These are phyloP conservation scores for Moesziomyces antarcticus DNA, from an alignment of 1,284 basidiomycete species.

Conservation along the genomic window DNA sequence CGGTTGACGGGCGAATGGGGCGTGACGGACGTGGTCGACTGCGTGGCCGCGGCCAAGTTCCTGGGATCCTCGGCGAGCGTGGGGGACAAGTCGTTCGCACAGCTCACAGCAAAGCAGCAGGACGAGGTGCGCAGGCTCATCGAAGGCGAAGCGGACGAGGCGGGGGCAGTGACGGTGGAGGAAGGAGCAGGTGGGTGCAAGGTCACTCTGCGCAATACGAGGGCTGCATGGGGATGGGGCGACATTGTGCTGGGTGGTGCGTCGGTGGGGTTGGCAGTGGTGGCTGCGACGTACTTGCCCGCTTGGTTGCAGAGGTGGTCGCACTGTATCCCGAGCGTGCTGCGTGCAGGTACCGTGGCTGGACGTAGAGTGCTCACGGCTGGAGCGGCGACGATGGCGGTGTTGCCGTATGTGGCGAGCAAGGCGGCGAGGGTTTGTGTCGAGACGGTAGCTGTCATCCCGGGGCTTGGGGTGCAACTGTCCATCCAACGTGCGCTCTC, in stretches of 20 bases:
- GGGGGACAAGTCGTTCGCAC: conserved; percentile 8
- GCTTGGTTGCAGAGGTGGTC: conserved; percentile 9
- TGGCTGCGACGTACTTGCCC: conserved; percentile 5
- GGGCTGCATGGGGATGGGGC: conserved; percentile 12
- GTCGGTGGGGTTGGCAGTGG: conserved; percentile 4
- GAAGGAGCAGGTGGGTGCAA: conserved; percentile 25
- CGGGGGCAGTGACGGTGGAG: conserved; percentile 10
- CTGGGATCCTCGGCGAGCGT: conserved; percentile 68
- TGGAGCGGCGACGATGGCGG: conserved; percentile 1
- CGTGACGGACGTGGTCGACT: conserved; percentile 75
- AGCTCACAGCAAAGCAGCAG: conserved; percentile 19
- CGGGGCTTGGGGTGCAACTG: conserved; percentile 56
- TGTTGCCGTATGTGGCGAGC: conserved; percentile 17
- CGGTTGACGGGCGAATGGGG: conserved; percentile 77
- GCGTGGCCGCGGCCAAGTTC: conserved; percentile 72
- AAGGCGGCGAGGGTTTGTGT: conserved; percentile 22
- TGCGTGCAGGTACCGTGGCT: not conserved
- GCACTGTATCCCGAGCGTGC: conserved; percentile 21
- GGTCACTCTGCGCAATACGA: conserved; percentile 30
- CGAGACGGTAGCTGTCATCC: conserved; percentile 45
- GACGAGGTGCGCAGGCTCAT: conserved; percentile 14
- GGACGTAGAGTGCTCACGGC: not conserved
- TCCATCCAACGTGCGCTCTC: conserved; percentile 41
- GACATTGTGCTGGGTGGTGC: conserved; percentile 13
- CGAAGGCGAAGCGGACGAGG: not conserved